Conservation (phyloP, 805 yeast genomes). For the Nakazawaea pomicola region DNA sequence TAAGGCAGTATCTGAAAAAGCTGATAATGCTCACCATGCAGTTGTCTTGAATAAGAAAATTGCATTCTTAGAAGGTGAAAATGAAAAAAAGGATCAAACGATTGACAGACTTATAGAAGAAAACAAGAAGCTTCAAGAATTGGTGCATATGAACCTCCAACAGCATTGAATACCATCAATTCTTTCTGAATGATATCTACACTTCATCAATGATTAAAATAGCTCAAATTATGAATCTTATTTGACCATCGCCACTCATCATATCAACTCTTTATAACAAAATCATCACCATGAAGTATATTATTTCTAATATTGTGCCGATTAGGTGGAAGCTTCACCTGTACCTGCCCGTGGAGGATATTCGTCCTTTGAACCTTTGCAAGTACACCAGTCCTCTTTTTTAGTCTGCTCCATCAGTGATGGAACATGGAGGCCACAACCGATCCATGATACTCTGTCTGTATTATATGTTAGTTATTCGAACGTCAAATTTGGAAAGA, state of each 20-base stretch:
- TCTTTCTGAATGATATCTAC: no score
- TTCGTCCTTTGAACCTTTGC: slow-evolving; percentile 24
- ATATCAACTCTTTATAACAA: background rate
- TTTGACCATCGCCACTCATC: background rate
- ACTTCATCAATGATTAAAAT: no score
- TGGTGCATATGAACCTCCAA: slow-evolving; percentile 2
- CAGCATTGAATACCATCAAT: no score
- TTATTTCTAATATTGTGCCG: no score
- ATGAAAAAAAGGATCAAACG: background rate
- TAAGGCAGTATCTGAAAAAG: no score
- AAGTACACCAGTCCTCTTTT: slow-evolving; percentile 32
- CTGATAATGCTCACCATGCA: no score
- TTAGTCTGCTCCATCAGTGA: slow-evolving; percentile 32
- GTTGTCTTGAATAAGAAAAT: slow-evolving; percentile 4
- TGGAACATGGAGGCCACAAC: slow-evolving; percentile 42
- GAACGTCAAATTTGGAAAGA: background rate
- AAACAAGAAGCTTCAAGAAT: slow-evolving; percentile 5
- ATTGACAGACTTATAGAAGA: background rate
- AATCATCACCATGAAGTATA: no score
- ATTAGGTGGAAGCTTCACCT: slow-evolving; percentile 18
- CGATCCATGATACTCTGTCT: slow-evolving; percentile 32
- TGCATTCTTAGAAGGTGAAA: slow-evolving; percentile 2
- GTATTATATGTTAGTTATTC: background rate
- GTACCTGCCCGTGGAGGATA: slow-evolving; percentile 34
- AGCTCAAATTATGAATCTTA: background rate